Percentiles rank a stretch among this genome's conserved stretches.
Evolutionary conservation across 1,139 yeast genomes (phyloP).

Genomic region (Geotrichum phurueaensis): DNA sequence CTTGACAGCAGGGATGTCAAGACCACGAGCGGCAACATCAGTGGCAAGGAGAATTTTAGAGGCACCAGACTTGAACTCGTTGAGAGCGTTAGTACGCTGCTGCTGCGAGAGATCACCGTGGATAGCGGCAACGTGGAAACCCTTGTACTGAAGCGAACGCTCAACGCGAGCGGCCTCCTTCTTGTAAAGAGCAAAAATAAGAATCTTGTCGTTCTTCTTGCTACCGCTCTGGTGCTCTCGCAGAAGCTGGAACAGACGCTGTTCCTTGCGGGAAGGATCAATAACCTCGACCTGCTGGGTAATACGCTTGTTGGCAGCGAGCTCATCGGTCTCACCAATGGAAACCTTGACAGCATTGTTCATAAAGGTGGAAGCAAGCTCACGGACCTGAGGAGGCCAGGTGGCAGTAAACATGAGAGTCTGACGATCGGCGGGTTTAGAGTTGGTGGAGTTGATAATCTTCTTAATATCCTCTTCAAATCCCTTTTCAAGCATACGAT

Average conservation of each 20-base stretch:
- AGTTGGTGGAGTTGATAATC: slow-evolving; percentile 55
- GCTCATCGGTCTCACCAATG: slow-evolving; percentile 90
- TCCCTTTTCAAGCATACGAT: slow-evolving; percentile 95
- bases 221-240: slow-evolving; percentile 67
- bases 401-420: slow-evolving; percentile 88
- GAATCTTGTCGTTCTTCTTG: slow-evolving; percentile 63
- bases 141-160: slow-evolving; percentile 61
- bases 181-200: slow-evolving; percentile 89
- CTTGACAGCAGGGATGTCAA: slow-evolving; percentile 95
- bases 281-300: slow-evolving; percentile 90
- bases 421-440: slow-evolving; percentile 47
- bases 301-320: slow-evolving; percentile 88
- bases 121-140: slow-evolving; percentile 81
- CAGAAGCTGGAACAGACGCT: slow-evolving; percentile 62
- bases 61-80: slow-evolving; percentile 76
- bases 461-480: slow-evolving; percentile 92
- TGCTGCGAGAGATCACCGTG: slow-evolving; percentile 94
- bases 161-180: slow-evolving; percentile 95
- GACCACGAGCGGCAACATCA: slow-evolving; percentile 98
- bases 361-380: slow-evolving; percentile 70
- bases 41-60: slow-evolving; percentile 82
- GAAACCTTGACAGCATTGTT: slow-evolving; percentile 74
- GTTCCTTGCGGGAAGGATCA: slow-evolving; percentile 78
- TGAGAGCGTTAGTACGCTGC: slow-evolving; percentile 85
- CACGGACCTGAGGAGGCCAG: slow-evolving; percentile 90